Base-by-base conservation (phyloP, 2,329 filamentous ascomycete genomes). In the Akanthomyces dipterigenus region DNA sequence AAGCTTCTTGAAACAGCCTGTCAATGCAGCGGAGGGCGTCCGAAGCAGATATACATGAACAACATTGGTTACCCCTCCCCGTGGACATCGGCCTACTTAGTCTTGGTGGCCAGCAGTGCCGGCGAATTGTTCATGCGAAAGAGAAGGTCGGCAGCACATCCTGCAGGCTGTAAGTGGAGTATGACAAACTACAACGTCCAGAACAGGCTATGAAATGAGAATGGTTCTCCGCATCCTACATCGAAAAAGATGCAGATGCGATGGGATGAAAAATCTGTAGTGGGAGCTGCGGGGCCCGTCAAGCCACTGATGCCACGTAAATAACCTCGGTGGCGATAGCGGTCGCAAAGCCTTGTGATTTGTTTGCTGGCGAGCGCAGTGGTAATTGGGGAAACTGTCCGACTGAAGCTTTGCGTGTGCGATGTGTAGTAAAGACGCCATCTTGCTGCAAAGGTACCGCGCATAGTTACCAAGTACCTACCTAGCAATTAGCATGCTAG, bases 151-250 rank as follows among this genome's bases (percentile, higher is more conserved):
- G 54, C 26, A 36, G 40, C 26, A 36, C 40, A 45, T 24, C n/a
- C 22, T 49, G 56, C 56, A 53, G n/a, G 56, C 38, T 18, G 22
- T 8, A 22, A 22, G 48, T 60, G 56, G 56, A 53, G 48, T n/a
- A 34, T n/a, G 5, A 22, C 18, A 11, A 24, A 51, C 18, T 26
- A 46, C 56, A 20, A 26, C 36, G 38, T 53, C 56, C 48, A 51
- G 18, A 51, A 43, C n/a, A 24, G 48, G 56, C 8, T 49, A 60
- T 16, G 51, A 28, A 14, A 36, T 51, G 56, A 60, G 56, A 60
- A 45, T 8, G 36, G 8, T 26, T 24, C 56, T 34, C 56, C 48
- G 48, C 56, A 51, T 43, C 28, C 36, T 20, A 14, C 6, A 38
- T 38, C 20, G 43, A 42, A 57, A 38, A 40, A 48, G 28, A 26